These are phyloP conservation scores for Pythium diclinum DNA, from an alignment of 352 stramenopile genomes.

Conservation along the genomic window DNA sequence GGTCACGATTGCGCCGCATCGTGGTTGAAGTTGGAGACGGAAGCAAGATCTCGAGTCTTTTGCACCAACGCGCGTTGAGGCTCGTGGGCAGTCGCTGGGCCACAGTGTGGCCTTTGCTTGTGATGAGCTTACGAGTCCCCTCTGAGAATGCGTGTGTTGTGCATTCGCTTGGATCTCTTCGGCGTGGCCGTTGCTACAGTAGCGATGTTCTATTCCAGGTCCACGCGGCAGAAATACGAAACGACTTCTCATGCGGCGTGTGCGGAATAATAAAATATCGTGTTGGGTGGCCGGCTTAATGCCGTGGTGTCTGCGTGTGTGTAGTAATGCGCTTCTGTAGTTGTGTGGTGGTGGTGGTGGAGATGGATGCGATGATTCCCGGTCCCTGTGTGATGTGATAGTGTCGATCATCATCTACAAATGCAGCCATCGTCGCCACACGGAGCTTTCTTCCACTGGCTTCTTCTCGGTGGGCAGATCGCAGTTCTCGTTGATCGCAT, in stretches of 20 bases:
- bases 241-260: not conserved
- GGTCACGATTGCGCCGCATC: not conserved
- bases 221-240: not conserved
- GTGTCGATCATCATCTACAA: conserved; percentile 10
- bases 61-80: not conserved
- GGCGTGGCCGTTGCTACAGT: too few relatives aligned
- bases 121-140: too few relatives aligned
- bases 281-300: not conserved
- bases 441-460: conserved; percentile 10
- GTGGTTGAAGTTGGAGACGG: not conserved
- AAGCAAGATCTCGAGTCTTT: not conserved
- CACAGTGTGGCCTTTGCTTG: too few relatives aligned
- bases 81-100: not conserved
- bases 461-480: conserved; percentile 19
- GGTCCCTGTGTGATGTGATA: too few relatives aligned
- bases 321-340: not conserved
- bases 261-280: not conserved
- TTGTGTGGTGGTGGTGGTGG: not conserved
- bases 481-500: conserved; percentile 26
- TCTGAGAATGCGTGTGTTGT: too few relatives aligned
- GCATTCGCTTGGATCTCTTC: too few relatives aligned
- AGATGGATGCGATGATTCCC: not conserved
- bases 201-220: too few relatives aligned
- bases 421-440: conserved; percentile 23
- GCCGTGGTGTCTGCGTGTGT: not conserved